Base-by-base conservation (phyloP, 2,329 filamentous ascomycete species). In the Apiospora malaysiana region DNA sequence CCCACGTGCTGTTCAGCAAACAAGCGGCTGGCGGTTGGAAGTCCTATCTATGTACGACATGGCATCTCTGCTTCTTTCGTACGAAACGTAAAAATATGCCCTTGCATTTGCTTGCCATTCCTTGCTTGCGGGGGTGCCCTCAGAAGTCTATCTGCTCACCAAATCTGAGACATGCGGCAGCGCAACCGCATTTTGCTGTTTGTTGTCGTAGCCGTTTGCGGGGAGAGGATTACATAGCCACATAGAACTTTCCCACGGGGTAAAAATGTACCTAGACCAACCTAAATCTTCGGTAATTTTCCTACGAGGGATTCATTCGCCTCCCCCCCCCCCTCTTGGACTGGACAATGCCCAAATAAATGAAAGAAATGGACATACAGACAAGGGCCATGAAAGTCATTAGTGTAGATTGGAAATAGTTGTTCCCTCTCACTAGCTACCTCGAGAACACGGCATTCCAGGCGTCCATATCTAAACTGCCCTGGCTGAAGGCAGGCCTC, bases 181-280 rank as follows among this genome's bases (percentile, higher is more conserved):
- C 27, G 51, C 51, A 37, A 16, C 27, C 32, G 56, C 16, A 40
- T 9, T 51, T 21, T 40, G 12, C 40, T 40, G 56, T 63, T 40
- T 18, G 40, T 12, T 47, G 21, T 47, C n/a, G 56, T 63, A 63
- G 56, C 56, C 32, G 56, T 63, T 63, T 63, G 56, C 56, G 56
- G 56, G 32, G 56, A 59, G 51, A 42, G 51, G 51, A 59, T n/a
- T n/a, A n/a, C n/a, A n/a, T n/a, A n/a, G n/a, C n/a, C 12, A 45
- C 8, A n/a, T 18, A 47, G 45, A 37, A 37, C 32, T 63, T 63
- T 8, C 56, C 56, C 56, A 63, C 40, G 56, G 56, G 56, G 56
- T 63, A 63, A 63, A 56, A 63, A 40, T 12, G 56, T 63, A 59
- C 27, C 51, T n/a, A 59, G 12, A n/a, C 25, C 51, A 59, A 59